Conservation (phyloP, 768 basidiomycete species). For the Tylopilus rubrobrunneus region DNA sequence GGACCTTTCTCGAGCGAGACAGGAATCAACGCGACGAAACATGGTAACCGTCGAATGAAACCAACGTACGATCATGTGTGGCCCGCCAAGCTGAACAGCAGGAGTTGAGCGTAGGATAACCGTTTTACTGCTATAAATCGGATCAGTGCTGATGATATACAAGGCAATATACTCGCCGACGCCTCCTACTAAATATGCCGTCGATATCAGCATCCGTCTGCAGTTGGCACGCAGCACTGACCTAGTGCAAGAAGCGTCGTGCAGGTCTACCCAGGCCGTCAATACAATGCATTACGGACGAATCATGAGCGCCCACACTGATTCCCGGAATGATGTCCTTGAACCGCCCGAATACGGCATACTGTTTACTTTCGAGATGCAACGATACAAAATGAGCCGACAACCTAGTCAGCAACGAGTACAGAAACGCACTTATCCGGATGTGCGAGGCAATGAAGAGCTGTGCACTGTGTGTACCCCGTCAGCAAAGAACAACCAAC, state of each 20-base stretch:
- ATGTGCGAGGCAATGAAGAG: slow-evolving; percentile 7
- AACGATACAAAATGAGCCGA: neutral
- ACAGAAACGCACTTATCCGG: neutral
- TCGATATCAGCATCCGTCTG: neutral
- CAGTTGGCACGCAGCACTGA: neutral
- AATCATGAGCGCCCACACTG: neutral
- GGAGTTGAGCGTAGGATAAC: too few relatives aligned
- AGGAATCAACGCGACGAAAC: neutral
- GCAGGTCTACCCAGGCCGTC: too few relatives aligned
- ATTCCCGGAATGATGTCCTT: too few relatives aligned
- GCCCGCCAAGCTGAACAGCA: too few relatives aligned
- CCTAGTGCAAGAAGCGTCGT: too few relatives aligned
- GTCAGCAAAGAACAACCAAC: too few relatives aligned
- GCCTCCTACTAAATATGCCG: neutral
- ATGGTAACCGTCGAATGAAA: neutral
- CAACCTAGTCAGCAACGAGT: neutral
- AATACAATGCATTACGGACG: too few relatives aligned
- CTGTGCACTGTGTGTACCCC: neutral
- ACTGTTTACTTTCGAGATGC: neutral
- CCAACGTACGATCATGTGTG: too few relatives aligned
- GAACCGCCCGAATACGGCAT: slow-evolving; percentile 2
- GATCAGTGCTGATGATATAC: neutral
- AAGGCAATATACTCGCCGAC: neutral
- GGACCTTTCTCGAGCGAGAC: neutral
- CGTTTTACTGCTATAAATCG: too few relatives aligned